phyloP scores from a whole-genome alignment of 148 eudicot genomes.

The Cornus suecica region DNA sequence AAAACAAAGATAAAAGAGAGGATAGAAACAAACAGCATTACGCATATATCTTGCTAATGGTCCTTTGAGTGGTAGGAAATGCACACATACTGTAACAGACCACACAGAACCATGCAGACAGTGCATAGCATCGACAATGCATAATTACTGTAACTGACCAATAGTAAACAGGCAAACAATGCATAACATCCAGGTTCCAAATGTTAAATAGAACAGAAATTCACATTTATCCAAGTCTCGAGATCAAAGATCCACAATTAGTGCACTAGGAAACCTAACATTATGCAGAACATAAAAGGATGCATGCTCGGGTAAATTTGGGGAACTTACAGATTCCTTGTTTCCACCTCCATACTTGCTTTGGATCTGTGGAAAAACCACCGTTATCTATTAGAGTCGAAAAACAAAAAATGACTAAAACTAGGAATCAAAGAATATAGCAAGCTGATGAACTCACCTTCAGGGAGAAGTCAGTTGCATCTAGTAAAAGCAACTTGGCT shows the following conservation, averaged over 20 bases:
- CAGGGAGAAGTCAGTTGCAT: constrained; percentile 69
- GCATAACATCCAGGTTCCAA: neutral
- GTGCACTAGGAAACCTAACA: neutral
- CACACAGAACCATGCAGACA: neutral
- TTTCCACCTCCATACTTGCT: constrained; percentile 63
- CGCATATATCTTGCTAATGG: neutral
- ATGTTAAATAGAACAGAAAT: neutral
- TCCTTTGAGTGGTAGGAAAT: neutral
- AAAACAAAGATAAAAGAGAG: constrained; percentile 15
- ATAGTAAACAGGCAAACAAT: neutral
- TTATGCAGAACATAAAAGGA: neutral
- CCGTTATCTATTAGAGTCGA: too few relatives aligned
- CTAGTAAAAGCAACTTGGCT: constrained; percentile 78
- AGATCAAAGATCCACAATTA: neutral
- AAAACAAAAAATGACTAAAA: too few relatives aligned
- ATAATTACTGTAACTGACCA: neutral
- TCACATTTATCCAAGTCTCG: neutral
- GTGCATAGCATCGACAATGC: neutral
- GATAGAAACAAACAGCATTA: neutral
- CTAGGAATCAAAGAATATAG: neutral
- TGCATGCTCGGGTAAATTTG: neutral
- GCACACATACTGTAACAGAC: neutral
- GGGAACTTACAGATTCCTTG: constrained; percentile 62
- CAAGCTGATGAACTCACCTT: constrained; percentile 45
- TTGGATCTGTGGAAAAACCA: constrained; percentile 58